phyloP scores from a whole-genome alignment of 2,329 filamentous ascomycete genomes.

The Cladosporium sp. region DNA sequence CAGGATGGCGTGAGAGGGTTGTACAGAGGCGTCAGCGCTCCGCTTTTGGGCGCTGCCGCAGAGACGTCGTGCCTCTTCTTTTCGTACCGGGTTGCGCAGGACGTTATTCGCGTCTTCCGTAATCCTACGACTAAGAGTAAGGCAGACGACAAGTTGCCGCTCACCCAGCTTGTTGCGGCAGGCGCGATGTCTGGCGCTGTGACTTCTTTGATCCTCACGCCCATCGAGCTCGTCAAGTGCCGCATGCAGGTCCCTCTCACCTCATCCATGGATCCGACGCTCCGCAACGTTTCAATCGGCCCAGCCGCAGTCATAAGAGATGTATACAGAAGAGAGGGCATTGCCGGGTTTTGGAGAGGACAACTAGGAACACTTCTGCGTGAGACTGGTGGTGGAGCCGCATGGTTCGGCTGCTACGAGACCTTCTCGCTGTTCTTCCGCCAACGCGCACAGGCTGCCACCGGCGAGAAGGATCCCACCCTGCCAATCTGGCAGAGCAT shows the following conservation, averaged over 20 bases:
- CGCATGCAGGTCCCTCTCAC: conserved; percentile 81
- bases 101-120: conserved; percentile 55
- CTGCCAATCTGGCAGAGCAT: conserved; percentile 86
- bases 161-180: conserved; percentile 74
- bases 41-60: conserved; percentile 84
- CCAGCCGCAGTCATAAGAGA: conserved; percentile 73
- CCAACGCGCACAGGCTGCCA: conserved; percentile 45
- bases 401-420: conserved; percentile 94
- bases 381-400: conserved; percentile 88
- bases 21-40: conserved; percentile 91
- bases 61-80: conserved; percentile 94
- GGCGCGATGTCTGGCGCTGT: conserved; percentile 86
- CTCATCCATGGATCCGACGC: conserved; percentile 32
- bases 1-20: conserved; percentile 78
- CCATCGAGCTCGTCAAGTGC: conserved; percentile 96
- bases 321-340: conserved; percentile 78
- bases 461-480: conserved; percentile 46
- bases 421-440: conserved; percentile 70
- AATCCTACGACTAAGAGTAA: conserved; percentile 39
- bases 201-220: conserved; percentile 87
- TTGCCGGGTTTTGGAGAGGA: conserved; percentile 91
- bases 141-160: conserved; percentile 60
- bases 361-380: conserved; percentile 91
- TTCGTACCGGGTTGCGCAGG: conserved; percentile 69
- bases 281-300: conserved; percentile 33